Conservation (phyloP, 139 green algal species). For the Axilococcus clingmanii region DNA sequence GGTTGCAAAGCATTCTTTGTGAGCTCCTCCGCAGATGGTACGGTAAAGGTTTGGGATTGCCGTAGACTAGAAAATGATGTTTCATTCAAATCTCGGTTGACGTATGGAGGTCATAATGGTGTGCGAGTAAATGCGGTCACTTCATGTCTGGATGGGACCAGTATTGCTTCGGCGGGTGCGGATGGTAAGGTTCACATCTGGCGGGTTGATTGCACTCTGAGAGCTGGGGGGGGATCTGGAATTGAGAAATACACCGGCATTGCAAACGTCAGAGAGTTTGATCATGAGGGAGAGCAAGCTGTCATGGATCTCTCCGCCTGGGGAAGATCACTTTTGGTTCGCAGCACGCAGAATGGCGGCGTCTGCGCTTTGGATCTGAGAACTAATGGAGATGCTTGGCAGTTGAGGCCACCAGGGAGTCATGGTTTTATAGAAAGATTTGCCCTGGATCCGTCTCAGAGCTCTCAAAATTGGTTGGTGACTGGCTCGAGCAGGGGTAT, state of each 20-base stretch:
- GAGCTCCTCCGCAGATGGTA: conserved; percentile 69
- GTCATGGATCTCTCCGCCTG: conserved; percentile 51
- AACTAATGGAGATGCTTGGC: conserved; percentile 41
- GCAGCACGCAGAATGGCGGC: conserved; percentile 52
- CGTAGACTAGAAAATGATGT: conserved; percentile 77
- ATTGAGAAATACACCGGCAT: too few relatives aligned
- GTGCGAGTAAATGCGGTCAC: conserved; percentile 34
- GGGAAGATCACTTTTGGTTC: conserved; percentile 50
- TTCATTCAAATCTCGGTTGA: conserved; percentile 70
- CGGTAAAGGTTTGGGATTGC: conserved; percentile 87
- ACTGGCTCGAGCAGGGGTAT: conserved; percentile 48
- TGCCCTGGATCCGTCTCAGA: conserved; percentile 3
- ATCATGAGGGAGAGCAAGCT: too few relatives aligned
- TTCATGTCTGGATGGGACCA: conserved; percentile 43
- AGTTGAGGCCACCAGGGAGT: conserved; percentile 23
- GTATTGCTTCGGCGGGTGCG: conserved; percentile 45
- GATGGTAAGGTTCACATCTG: conserved; percentile 75
- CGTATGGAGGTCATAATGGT: conserved; percentile 59
- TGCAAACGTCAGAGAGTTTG: too few relatives aligned
- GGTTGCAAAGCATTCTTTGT: conserved; percentile 63
- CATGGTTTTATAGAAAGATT: conserved; percentile 45
- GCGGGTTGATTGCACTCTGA: conserved; percentile 63
- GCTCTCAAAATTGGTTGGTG: conserved; percentile 44
- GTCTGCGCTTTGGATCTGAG: conserved; percentile 69
- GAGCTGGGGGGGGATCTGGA: neutral